Evolutionary conservation across 2,329 filamentous ascomycete genomes (phyloP).

Genomic region (Fusarium sp.): DNA sequence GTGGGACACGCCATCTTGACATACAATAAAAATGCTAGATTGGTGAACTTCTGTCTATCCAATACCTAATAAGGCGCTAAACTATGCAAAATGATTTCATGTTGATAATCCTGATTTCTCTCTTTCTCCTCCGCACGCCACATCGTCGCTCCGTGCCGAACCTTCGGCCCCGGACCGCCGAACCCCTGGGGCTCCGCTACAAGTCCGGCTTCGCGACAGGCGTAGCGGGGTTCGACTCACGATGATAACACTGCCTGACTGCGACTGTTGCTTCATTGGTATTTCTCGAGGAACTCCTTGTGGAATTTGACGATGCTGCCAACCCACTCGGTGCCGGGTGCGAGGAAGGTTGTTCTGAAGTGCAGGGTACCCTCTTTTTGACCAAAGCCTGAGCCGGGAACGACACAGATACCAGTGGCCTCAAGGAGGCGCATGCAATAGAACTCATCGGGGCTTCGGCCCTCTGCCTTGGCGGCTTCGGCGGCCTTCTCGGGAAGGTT

Average conservation of each 20-base stretch:
- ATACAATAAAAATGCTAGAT: constrained; percentile 31
- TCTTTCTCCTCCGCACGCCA: constrained; percentile 11
- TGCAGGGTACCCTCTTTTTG: constrained; percentile 92
- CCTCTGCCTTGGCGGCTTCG: constrained; percentile 79
- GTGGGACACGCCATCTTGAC: constrained; percentile 3
- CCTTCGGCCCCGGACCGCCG: constrained; percentile 13
- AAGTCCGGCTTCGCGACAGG: constrained; percentile 5
- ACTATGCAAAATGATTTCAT: constrained; percentile 24
- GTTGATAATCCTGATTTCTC: constrained; percentile 2
- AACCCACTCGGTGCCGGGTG: constrained; percentile 96
- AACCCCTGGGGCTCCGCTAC: constrained; percentile 18
- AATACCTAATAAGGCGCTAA: constrained; percentile 31
- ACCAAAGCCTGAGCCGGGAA: constrained; percentile 92
- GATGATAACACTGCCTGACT: not conserved
- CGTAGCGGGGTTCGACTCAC: not conserved
- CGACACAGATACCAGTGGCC: constrained; percentile 92
- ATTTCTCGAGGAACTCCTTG: constrained; percentile 89
- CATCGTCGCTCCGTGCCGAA: constrained; percentile 5
- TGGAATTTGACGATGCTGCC: constrained; percentile 90
- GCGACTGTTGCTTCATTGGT: constrained; percentile 55
- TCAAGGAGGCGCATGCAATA: constrained; percentile 93
- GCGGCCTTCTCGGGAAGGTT: constrained; percentile 79
- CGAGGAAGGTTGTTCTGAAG: constrained; percentile 96
- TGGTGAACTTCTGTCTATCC: constrained; percentile 34
- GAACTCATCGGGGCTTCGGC: constrained; percentile 86